A percentile compares a stretch with the other conserved stretches of the same genome.
Conservation (phyloP, 441 rosid species). For the Gossypium davidsonii region DNA sequence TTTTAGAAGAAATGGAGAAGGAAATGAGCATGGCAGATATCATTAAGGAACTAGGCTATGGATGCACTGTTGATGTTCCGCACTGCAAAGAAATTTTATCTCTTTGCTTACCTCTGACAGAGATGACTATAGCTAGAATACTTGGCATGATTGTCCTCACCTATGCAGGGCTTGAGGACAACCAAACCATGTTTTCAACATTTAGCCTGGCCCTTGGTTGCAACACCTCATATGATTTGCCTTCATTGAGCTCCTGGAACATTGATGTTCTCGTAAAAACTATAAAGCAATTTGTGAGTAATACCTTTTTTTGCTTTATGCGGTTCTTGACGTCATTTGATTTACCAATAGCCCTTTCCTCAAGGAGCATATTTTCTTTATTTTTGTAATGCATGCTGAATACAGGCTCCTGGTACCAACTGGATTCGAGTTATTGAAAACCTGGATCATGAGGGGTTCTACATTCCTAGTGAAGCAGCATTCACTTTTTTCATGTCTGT, state of each 20-base stretch:
- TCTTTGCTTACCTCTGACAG: constrained; percentile 60
- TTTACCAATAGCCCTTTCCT: background rate
- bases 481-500: constrained; percentile 76
- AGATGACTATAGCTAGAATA: constrained; percentile 63
- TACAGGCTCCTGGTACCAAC: constrained; percentile 81
- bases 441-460: constrained; percentile 87
- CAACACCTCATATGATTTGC: constrained; percentile 46
- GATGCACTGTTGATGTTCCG: constrained; percentile 64
- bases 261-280: constrained; percentile 65
- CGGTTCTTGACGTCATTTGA: background rate
- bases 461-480: constrained; percentile 80
- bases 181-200: constrained; percentile 55
- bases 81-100: constrained; percentile 82
- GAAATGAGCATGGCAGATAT: constrained; percentile 70
- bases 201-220: constrained; percentile 69
- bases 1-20: constrained; percentile 82
- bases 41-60: constrained; percentile 85
- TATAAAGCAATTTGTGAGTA: constrained; percentile 72
- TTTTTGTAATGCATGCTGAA: constrained; percentile 11
- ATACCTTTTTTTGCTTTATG: background rate
- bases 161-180: constrained; percentile 63
- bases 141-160: constrained; percentile 53
- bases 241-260: constrained; percentile 64
- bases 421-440: constrained; percentile 76
- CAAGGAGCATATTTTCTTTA: background rate